A percentile compares a stretch with the other conserved stretches of the same genome.
Evolutionary conservation across 495 filamentous ascomycete species (phyloP).

Genomic region (Aspergillus olivimuriae): DNA sequence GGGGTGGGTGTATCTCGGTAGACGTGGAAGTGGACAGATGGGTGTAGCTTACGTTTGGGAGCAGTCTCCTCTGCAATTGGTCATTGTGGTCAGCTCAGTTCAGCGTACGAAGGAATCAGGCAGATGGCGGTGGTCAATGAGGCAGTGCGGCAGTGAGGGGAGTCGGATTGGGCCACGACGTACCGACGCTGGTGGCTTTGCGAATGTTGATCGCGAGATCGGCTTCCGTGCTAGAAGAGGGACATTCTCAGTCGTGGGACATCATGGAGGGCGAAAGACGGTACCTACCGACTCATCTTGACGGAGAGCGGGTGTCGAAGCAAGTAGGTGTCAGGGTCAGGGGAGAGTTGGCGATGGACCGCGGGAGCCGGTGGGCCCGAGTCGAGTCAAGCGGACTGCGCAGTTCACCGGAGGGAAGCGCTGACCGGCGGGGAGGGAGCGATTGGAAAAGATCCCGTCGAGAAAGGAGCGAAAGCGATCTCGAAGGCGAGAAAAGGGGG

Average conservation of each 20-base stretch:
- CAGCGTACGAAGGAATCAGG: too few relatives aligned
- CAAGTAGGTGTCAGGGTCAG: constrained; percentile 18
- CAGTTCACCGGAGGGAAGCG: constrained; percentile 13
- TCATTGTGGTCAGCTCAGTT: constrained; percentile 24
- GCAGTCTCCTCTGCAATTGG: constrained; percentile 72
- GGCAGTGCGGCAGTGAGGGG: too few relatives aligned
- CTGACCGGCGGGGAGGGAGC: constrained; percentile 10
- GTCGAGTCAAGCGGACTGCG: constrained; percentile 19
- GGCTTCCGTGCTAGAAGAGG: constrained; percentile 65
- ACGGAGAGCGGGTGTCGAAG: constrained; percentile 13
- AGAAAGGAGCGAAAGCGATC: constrained; percentile 2
- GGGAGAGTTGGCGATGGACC: constrained; percentile 11
- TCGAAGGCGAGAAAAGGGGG: not conserved
- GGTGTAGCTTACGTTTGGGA: constrained; percentile 66
- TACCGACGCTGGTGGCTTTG: constrained; percentile 88
- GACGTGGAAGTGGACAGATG: not conserved
- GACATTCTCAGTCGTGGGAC: not conserved
- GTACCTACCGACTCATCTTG: constrained; percentile 47
- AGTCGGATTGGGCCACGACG: constrained; percentile 13
- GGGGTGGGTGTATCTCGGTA: not conserved
- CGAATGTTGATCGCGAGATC: constrained; percentile 93
- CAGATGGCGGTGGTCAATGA: not conserved
- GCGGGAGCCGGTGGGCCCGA: constrained; percentile 16
- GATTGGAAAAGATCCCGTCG: not conserved
- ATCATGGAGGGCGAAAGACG: constrained; percentile 10